Evolutionary conservation across 2,329 filamentous ascomycete species (phyloP).

Genomic region (Verticillium tricorpus): DNA sequence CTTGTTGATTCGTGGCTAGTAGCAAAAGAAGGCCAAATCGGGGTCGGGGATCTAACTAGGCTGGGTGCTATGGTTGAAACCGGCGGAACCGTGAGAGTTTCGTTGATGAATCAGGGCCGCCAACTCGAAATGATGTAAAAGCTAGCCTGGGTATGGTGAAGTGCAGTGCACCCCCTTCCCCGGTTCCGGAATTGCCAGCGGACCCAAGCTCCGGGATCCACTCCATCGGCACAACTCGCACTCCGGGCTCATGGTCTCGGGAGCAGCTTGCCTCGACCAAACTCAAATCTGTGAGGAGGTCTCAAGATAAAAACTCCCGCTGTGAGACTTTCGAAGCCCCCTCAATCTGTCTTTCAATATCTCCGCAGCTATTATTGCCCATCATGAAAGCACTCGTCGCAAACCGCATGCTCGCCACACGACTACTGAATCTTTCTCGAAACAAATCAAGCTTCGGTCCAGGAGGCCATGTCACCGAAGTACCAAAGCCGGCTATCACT

Average conservation of each 20-base stretch:
- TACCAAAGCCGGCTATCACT: background rate
- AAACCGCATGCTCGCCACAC: conserved; percentile 3
- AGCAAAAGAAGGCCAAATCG: too few species aligned
- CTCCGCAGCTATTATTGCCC: background rate
- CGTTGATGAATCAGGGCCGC: too few species aligned
- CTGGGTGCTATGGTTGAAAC: too few species aligned
- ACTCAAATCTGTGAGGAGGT: background rate
- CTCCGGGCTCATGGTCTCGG: background rate
- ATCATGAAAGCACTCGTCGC: conserved; percentile 15
- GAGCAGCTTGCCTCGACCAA: background rate
- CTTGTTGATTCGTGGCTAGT: too few species aligned
- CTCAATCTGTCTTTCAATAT: background rate
- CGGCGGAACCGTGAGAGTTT: too few species aligned
- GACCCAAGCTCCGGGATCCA: background rate
- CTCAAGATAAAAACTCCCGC: too few species aligned
- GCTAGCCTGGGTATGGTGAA: too few species aligned
- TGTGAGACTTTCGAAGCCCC: too few species aligned
- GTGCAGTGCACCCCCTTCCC: background rate
- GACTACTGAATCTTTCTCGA: conserved; percentile 3
- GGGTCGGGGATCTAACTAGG: too few species aligned
- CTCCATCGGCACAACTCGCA: background rate
- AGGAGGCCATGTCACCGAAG: background rate
- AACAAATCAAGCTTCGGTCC: conserved; percentile 16
- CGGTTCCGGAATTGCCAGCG: background rate
- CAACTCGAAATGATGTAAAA: too few species aligned